Conservation (phyloP, 176 grass and related monocot genomes). For the Oryza rufipogon region DNA sequence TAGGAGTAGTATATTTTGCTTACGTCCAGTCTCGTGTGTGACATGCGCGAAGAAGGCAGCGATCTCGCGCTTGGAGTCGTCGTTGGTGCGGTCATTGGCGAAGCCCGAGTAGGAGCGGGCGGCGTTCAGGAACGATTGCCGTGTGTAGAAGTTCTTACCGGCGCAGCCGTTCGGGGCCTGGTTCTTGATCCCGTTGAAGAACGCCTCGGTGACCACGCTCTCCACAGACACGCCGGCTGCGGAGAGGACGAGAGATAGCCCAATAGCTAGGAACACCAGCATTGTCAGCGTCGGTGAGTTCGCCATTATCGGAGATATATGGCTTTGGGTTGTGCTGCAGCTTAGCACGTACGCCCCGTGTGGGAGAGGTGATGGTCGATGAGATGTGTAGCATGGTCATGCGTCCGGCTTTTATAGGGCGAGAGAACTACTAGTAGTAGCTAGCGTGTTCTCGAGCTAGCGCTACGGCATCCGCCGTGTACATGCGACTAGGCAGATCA, state of each 20-base stretch:
- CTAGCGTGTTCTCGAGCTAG: background rate
- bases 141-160: conserved; percentile 65
- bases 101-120: conserved; percentile 43
- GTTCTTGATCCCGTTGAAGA: conserved; percentile 61
- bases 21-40: conserved; percentile 43
- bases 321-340: background rate
- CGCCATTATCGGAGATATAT: conserved; percentile 14
- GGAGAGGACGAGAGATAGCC: background rate
- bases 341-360: background rate
- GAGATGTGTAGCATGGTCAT: background rate
- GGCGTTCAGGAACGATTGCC: conserved; percentile 40
- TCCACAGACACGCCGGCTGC: conserved; percentile 8
- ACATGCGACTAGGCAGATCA: background rate
- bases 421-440: background rate
- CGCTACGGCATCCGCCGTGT: background rate
- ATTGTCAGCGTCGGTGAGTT: conserved; percentile 2
- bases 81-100: conserved; percentile 37
- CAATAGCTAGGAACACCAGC: background rate
- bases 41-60: conserved; percentile 81
- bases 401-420: background rate
- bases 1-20: too few relatives aligned
- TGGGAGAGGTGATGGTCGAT: conserved; percentile 3
- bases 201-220: conserved; percentile 16
- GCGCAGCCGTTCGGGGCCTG: conserved; percentile 46
- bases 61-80: conserved; percentile 68